Percentiles rank a stretch among this genome's conserved stretches.
phyloP scores from a whole-genome alignment of 2,329 filamentous ascomycete species.

The Colletotrichum liriopes region DNA sequence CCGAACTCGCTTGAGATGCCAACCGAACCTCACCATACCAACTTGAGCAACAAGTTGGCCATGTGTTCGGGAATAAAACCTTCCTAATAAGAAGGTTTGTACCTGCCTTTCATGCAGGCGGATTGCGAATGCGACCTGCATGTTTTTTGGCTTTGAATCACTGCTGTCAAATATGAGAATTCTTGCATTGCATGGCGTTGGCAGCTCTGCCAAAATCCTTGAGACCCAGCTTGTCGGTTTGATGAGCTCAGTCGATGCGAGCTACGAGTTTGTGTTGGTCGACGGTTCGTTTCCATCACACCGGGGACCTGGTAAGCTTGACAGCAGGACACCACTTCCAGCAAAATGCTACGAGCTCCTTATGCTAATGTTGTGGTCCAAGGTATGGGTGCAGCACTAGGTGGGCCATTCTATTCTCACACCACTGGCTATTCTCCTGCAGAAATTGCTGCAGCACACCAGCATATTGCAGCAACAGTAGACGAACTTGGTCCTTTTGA shows the following conservation, averaged over 20 bases:
- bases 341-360: not conserved
- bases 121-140: too few relatives aligned
- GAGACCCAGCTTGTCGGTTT: conserved; percentile 30
- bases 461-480: conserved; percentile 27
- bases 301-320: conserved; percentile 33
- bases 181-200: conserved; percentile 31
- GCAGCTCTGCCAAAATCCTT: conserved; percentile 35
- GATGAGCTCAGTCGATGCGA: conserved; percentile 29
- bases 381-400: too few relatives aligned
- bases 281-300: conserved; percentile 27
- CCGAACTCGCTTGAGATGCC: too few relatives aligned
- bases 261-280: conserved; percentile 41
- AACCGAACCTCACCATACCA: too few relatives aligned
- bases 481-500: conserved; percentile 45
- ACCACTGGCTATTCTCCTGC: conserved; percentile 19
- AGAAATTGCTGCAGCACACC: conserved; percentile 22
- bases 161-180: conserved; percentile 30
- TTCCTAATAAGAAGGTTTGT: not conserved
- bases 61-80: too few relatives aligned
- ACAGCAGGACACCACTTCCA: not conserved
- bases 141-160: not conserved
- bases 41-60: too few relatives aligned
- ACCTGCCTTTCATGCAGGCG: too few relatives aligned
- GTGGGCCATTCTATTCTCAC: too few relatives aligned
- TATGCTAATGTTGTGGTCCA: not conserved